These are phyloP conservation scores for Selenicereus undatus DNA, from an alignment of 148 eudicot genomes.

Conservation along the genomic window DNA sequence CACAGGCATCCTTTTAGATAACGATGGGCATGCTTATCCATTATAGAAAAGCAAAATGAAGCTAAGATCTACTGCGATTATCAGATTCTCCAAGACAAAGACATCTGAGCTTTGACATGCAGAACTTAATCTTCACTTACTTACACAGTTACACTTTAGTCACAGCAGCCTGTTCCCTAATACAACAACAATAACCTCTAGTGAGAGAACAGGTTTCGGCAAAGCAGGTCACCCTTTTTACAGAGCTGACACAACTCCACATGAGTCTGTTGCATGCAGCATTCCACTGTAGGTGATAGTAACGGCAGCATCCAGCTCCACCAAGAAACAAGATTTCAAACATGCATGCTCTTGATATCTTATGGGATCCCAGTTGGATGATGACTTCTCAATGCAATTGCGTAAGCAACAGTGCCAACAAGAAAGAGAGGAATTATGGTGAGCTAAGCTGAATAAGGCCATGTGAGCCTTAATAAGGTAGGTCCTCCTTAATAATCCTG, in stretches of 20 bases:
- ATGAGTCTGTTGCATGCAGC: not conserved
- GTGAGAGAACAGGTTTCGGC: not conserved
- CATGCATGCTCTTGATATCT: not conserved
- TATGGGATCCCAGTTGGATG: not conserved
- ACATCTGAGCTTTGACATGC: too few relatives aligned
- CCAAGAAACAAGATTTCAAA: not conserved
- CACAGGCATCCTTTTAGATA: not conserved
- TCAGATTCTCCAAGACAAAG: not conserved
- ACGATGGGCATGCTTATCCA: not conserved
- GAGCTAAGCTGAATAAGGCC: not conserved
- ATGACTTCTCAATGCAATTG: not conserved
- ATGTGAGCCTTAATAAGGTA: not conserved
- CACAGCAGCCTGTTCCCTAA: not conserved
- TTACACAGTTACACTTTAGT: not conserved
- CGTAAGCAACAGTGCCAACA: not conserved
- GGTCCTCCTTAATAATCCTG: not conserved
- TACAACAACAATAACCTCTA: not conserved
- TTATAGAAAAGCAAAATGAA: not conserved
- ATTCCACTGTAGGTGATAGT: not conserved
- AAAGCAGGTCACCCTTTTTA: not conserved
- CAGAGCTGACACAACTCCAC: not conserved
- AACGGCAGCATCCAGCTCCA: not conserved
- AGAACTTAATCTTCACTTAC: not conserved
- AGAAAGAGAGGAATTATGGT: not conserved
- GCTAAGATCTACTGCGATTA: not conserved